Conservation (phyloP, 2,329 filamentous ascomycete species). For the Aspergillus tubingensis region DNA sequence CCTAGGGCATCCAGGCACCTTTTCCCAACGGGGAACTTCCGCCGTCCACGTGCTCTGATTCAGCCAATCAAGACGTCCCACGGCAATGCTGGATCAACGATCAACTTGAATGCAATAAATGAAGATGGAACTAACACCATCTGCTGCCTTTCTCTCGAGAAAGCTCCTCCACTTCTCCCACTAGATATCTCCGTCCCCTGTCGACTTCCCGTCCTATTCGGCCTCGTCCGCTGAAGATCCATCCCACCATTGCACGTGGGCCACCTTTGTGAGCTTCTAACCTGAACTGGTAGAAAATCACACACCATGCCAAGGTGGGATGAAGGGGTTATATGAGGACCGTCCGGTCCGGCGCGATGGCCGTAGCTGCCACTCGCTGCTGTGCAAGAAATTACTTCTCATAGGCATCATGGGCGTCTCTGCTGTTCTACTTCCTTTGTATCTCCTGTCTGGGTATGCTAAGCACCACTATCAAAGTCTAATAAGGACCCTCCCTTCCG, state of each 20-base stretch:
- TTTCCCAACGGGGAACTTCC: too few relatives aligned
- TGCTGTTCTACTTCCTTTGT: constrained; percentile 13
- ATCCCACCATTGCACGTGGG: neutral
- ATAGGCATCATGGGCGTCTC: constrained; percentile 17
- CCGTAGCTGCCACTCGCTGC: neutral
- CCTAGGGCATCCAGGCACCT: neutral
- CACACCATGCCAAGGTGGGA: constrained; percentile 9
- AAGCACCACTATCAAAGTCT: neutral
- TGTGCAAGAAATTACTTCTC: neutral
- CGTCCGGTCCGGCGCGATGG: neutral
- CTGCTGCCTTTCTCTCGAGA: too few relatives aligned
- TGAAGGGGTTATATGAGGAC: constrained; percentile 22
- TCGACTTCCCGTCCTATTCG: neutral
- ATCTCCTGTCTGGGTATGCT: constrained; percentile 20
- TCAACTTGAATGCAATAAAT: too few relatives aligned
- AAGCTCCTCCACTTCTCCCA: neutral
- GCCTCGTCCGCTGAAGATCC: neutral
- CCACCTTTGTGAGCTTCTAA: neutral
- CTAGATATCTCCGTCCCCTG: neutral
- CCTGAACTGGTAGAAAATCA: neutral
- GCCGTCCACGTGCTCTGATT: too few relatives aligned
- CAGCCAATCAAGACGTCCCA: too few relatives aligned
- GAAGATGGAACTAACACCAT: too few relatives aligned
- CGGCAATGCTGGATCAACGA: too few relatives aligned
- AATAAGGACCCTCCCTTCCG: neutral